Evolutionary conservation across 257 asterid genomes (phyloP).

Genomic region (Primulina huaijiensis): DNA sequence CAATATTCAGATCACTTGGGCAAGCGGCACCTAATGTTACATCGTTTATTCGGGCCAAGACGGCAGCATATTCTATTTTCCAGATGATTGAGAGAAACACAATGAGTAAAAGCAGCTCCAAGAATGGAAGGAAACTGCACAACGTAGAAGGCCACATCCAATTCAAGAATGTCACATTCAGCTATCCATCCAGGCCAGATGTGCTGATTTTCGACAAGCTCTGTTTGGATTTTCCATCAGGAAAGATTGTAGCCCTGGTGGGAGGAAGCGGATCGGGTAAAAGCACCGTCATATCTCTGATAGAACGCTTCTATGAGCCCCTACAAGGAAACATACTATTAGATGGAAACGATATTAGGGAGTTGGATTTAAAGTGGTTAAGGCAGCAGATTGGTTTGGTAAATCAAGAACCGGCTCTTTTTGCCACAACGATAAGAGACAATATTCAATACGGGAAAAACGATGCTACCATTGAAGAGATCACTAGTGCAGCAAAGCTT

Average conservation of each 20-base stretch:
- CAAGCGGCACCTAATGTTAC: constrained; percentile 90
- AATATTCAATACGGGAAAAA: constrained; percentile 81
- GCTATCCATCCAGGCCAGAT: constrained; percentile 89
- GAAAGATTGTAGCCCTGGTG: constrained; percentile 86
- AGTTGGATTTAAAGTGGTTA: constrained; percentile 78
- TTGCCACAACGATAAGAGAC: constrained; percentile 82
- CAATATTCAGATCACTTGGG: constrained; percentile 50
- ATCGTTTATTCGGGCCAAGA: constrained; percentile 80
- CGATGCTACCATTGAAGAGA: constrained; percentile 72
- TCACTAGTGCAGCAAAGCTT: constrained; percentile 74
- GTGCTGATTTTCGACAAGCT: constrained; percentile 64
- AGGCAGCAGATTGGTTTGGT: constrained; percentile 87
- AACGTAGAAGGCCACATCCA: constrained; percentile 77
- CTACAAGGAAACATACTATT: constrained; percentile 53
- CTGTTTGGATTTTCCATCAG: constrained; percentile 72
- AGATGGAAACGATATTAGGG: constrained; percentile 66
- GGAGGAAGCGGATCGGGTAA: constrained; percentile 99
- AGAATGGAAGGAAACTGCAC: constrained; percentile 43
- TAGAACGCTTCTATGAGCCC: constrained; percentile 92
- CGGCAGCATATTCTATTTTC: constrained; percentile 88
- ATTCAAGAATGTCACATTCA: constrained; percentile 67
- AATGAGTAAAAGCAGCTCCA: constrained; percentile 42
- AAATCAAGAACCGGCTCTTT: constrained; percentile 91
- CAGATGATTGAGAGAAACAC: constrained; percentile 83
- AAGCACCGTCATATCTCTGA: constrained; percentile 88